These are phyloP conservation scores for Rhamnella rubrinervis DNA, from an alignment of 331 rosid species.

Conservation along the genomic window DNA sequence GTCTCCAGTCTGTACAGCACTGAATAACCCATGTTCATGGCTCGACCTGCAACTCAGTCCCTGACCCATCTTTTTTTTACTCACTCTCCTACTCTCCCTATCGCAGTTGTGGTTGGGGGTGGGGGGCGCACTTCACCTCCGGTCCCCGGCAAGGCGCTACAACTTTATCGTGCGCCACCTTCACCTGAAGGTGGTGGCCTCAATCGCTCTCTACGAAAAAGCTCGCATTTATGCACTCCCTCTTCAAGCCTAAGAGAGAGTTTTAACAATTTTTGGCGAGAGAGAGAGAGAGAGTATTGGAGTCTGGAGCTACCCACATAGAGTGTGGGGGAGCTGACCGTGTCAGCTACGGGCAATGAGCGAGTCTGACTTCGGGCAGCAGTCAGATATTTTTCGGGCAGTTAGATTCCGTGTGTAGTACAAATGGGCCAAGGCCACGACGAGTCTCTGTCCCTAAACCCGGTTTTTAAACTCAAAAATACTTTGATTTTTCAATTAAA, in stretches of 20 bases:
- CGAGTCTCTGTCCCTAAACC: background rate
- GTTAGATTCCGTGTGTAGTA: slow-evolving; percentile 31
- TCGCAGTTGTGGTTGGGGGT: background rate
- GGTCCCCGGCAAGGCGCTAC: slow-evolving; percentile 29
- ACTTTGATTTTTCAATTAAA: background rate
- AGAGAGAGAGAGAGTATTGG: slow-evolving; percentile 26
- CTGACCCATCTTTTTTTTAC: slow-evolving; percentile 67
- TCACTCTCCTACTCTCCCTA: slow-evolving; percentile 6
- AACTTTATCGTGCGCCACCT: slow-evolving; percentile 49
- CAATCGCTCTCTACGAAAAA: slow-evolving; percentile 20
- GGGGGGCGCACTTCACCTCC: slow-evolving; percentile 18
- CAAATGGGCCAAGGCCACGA: slow-evolving; percentile 7
- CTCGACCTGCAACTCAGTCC: slow-evolving; percentile 64
- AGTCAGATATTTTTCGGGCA: slow-evolving; percentile 55
- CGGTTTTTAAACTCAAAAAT: background rate
- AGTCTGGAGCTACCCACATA: slow-evolving; percentile 27
- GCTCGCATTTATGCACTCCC: slow-evolving; percentile 42
- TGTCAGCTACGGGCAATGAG: slow-evolving; percentile 39
- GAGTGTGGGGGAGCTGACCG: slow-evolving; percentile 47
- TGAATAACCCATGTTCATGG: slow-evolving; percentile 69
- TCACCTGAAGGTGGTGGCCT: slow-evolving; percentile 34
- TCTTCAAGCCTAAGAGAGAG: slow-evolving; percentile 1
- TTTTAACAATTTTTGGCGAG: slow-evolving; percentile 1
- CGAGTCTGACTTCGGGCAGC: slow-evolving; percentile 44
- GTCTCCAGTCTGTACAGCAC: slow-evolving; percentile 73